Conservation (phyloP, 108 stramenopile species). For the Skeletonema grethae region DNA sequence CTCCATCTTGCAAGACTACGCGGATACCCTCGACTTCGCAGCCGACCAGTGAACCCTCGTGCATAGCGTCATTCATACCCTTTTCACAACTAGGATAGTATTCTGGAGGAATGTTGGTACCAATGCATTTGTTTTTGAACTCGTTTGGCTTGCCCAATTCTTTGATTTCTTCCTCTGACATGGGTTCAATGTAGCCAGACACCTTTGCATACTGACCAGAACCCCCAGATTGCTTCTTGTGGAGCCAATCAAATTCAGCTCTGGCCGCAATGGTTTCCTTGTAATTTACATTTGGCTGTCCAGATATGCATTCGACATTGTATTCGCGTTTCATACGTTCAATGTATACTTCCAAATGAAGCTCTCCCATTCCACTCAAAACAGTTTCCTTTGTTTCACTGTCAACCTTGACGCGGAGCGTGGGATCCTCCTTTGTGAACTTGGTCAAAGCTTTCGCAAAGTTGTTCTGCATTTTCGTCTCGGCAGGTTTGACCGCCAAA, state of each 20-base stretch:
- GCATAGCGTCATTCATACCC: slow-evolving; percentile 91
- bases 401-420: slow-evolving; percentile 93
- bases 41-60: slow-evolving; percentile 92
- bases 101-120: slow-evolving; percentile 98
- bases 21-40: slow-evolving; percentile 92
- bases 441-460: slow-evolving; percentile 95
- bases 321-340: slow-evolving; percentile 99
- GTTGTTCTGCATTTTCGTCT: slow-evolving; percentile 75
- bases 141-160: slow-evolving; percentile 74
- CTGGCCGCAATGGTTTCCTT: slow-evolving; percentile 93
- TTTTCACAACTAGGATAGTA: slow-evolving; percentile 96
- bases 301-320: slow-evolving; percentile 89
- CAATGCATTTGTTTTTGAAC: slow-evolving; percentile 93
- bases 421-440: slow-evolving; percentile 99
- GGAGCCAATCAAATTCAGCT: slow-evolving; percentile 92
- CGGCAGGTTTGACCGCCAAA: slow-evolving; percentile 92
- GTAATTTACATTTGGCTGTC: slow-evolving; percentile 98
- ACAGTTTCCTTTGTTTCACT: slow-evolving; percentile 96
- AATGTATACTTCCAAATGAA: slow-evolving; percentile 99
- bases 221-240: slow-evolving; percentile 99
- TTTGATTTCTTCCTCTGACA: slow-evolving; percentile 84
- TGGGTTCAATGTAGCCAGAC: slow-evolving; percentile 95
- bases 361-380: slow-evolving; percentile 99
- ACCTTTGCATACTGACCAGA: slow-evolving; percentile 97
- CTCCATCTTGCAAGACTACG: slow-evolving; percentile 94